Percentiles rank a stretch among this genome's conserved stretches.
These are phyloP conservation scores for Astragalus membranaceus DNA, from an alignment of 306 rosid species.

Conservation along the genomic window DNA sequence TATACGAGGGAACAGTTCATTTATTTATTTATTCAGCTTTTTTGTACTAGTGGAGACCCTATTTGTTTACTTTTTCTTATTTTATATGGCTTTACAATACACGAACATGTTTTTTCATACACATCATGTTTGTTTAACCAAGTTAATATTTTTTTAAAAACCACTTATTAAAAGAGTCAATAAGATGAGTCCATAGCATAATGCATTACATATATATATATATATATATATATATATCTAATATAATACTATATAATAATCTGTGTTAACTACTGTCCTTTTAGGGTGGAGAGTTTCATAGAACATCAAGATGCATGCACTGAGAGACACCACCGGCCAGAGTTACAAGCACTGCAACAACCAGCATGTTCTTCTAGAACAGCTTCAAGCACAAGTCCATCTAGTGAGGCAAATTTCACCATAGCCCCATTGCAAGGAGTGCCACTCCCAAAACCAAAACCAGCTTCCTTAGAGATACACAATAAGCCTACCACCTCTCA, in stretches of 20 bases:
- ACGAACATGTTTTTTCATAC: not conserved
- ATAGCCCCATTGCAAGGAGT: constrained; percentile 37
- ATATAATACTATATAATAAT: not conserved
- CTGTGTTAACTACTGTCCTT: not conserved
- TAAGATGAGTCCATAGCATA: not conserved
- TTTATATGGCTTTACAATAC: not conserved
- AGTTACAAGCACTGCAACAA: constrained; percentile 29
- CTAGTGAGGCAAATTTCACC: constrained; percentile 60
- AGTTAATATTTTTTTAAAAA: not conserved
- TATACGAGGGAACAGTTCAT: not conserved
- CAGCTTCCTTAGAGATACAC: constrained; percentile 15
- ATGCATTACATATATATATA: not conserved
- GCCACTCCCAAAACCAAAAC: constrained; percentile 30
- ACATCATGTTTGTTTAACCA: constrained; percentile 12
- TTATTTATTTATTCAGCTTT: not conserved
- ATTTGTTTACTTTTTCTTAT: constrained; percentile 13
- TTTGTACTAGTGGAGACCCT: constrained; percentile 7
- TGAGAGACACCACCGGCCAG: constrained; percentile 44
- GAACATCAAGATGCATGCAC: constrained; percentile 95
- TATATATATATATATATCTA: not conserved
- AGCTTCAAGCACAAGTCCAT: constrained; percentile 77
- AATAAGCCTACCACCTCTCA: constrained; percentile 20
- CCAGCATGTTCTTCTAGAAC: constrained; percentile 63
- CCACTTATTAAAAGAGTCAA: not conserved
- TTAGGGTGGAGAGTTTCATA: constrained; percentile 95